A percentile compares a stretch with the other conserved stretches of the same genome.
Evolutionary conservation across 2,329 filamentous ascomycete genomes (phyloP).

Genomic region (Huntiella savannae): DNA sequence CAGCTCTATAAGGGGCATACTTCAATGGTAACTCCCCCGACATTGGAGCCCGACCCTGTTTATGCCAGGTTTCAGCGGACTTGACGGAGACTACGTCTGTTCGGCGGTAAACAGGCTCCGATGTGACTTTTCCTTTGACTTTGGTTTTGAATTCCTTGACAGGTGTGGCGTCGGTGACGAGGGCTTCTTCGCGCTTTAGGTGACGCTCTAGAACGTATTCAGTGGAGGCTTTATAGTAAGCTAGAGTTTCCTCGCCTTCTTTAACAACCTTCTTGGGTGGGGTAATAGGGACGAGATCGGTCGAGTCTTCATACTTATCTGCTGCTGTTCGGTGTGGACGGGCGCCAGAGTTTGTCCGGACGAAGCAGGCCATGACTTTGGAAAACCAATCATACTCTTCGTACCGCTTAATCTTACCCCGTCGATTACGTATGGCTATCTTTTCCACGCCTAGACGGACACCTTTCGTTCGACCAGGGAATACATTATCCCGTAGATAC

Average conservation of each 20-base stretch:
- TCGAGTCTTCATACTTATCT: constrained; percentile 63
- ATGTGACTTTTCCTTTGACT: constrained; percentile 52
- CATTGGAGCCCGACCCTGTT: constrained; percentile 67
- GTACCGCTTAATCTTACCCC: constrained; percentile 58
- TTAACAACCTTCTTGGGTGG: constrained; percentile 54
- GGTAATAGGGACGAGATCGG: constrained; percentile 54
- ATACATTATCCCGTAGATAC: constrained; percentile 63
- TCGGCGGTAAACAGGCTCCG: constrained; percentile 65
- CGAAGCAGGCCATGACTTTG: constrained; percentile 56
- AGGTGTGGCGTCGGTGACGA: constrained; percentile 47
- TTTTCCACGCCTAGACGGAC: constrained; percentile 62
- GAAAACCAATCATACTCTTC: constrained; percentile 82
- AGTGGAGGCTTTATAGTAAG: constrained; percentile 70
- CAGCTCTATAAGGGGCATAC: constrained; percentile 72
- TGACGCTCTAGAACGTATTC: constrained; percentile 77
- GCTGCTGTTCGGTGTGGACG: constrained; percentile 44
- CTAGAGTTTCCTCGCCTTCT: constrained; percentile 62
- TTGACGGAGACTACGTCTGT: constrained; percentile 71
- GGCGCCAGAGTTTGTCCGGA: constrained; percentile 22
- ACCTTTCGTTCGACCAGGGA: constrained; percentile 82
- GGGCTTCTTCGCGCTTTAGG: constrained; percentile 76
- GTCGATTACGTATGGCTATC: constrained; percentile 55
- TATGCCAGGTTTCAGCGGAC: constrained; percentile 92
- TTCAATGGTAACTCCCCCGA: constrained; percentile 61
- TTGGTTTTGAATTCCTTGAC: constrained; percentile 58